phyloP scores from a whole-genome alignment of 1,284 basidiomycete genomes.

The Thecaphora thlaspeos region DNA sequence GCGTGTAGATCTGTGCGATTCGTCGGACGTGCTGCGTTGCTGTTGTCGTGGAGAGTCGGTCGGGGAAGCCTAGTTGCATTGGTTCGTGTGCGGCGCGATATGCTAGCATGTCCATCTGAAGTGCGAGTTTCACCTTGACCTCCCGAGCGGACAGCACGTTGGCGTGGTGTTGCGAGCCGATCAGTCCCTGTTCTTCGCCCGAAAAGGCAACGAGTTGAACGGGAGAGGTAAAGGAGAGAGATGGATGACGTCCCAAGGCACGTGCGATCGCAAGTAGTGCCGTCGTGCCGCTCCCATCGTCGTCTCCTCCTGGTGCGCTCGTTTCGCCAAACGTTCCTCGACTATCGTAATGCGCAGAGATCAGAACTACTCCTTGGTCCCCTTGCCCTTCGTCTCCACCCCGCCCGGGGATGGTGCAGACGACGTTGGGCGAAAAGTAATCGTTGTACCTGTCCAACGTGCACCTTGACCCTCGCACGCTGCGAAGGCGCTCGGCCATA shows the following conservation, averaged over 20 bases:
- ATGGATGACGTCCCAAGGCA: constrained; percentile 13
- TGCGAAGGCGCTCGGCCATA: constrained; percentile 9
- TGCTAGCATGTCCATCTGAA: constrained; percentile 53
- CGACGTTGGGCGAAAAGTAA: constrained; percentile 38
- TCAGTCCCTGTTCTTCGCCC: constrained; percentile 57
- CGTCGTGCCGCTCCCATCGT: constrained; percentile 38
- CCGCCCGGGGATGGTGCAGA: constrained; percentile 21
- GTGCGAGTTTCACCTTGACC: constrained; percentile 15
- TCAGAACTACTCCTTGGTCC: constrained; percentile 38
- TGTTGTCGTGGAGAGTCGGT: constrained; percentile 40
- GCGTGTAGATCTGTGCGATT: constrained; percentile 50
- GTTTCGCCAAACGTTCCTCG: constrained; percentile 49
- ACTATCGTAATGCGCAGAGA: constrained; percentile 53
- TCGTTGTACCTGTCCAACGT: constrained; percentile 20
- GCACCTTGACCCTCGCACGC: constrained; percentile 17
- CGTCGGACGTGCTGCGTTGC: constrained; percentile 42
- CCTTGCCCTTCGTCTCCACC: neutral
- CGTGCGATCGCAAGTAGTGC: constrained; percentile 54
- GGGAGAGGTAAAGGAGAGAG: constrained; percentile 24
- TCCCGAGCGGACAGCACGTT: constrained; percentile 4
- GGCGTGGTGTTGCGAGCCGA: constrained; percentile 38
- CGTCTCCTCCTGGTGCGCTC: constrained; percentile 51
- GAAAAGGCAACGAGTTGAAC: constrained; percentile 55
- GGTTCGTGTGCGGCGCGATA: constrained; percentile 50
- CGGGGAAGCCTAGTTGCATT: constrained; percentile 55